Percentiles rank a stretch among this genome's conserved stretches.
phyloP scores from a whole-genome alignment of 768 basidiomycete species.

The Termitomyces sp. region DNA sequence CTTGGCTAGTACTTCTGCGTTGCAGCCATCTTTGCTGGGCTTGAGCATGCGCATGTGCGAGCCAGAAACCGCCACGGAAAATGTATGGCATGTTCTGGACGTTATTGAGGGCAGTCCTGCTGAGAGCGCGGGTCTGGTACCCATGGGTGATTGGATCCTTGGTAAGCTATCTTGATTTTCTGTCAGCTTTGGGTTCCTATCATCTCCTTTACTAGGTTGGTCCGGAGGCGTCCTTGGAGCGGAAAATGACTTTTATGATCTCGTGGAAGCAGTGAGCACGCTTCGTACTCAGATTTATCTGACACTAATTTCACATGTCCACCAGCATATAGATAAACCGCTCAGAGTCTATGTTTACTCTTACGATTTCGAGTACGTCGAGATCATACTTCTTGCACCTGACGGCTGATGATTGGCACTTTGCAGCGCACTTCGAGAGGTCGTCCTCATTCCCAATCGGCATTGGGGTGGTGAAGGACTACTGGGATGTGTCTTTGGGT shows the following conservation, averaged over 20 bases:
- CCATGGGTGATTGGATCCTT: slow-evolving; percentile 62
- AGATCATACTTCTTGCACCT: slow-evolving; percentile 2
- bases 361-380: slow-evolving; percentile 87
- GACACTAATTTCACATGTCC: not conserved
- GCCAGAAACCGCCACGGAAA: slow-evolving; percentile 82
- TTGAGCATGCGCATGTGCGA: slow-evolving; percentile 92
- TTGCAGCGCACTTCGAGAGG: slow-evolving; percentile 80
- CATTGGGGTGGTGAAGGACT: slow-evolving; percentile 98
- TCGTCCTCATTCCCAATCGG: slow-evolving; percentile 90
- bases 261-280: slow-evolving; percentile 80
- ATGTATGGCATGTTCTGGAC: slow-evolving; percentile 98
- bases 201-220: slow-evolving; percentile 73
- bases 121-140: slow-evolving; percentile 93
- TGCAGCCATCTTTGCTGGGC: slow-evolving; percentile 87
- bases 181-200: slow-evolving; percentile 17
- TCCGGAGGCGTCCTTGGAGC: slow-evolving; percentile 87
- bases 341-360: slow-evolving; percentile 95
- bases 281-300: not conserved
- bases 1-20: slow-evolving; percentile 29
- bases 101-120: slow-evolving; percentile 95
- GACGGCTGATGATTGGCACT: slow-evolving; percentile 6
- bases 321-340: slow-evolving; percentile 89
- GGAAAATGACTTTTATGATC: slow-evolving; percentile 94
- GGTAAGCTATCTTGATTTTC: slow-evolving; percentile 19
- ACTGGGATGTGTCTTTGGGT: slow-evolving; percentile 95